A percentile compares a stretch with the other conserved stretches of the same genome.
phyloP scores from a whole-genome alignment of 2,329 filamentous ascomycete species.

The Calycina herbarum region DNA sequence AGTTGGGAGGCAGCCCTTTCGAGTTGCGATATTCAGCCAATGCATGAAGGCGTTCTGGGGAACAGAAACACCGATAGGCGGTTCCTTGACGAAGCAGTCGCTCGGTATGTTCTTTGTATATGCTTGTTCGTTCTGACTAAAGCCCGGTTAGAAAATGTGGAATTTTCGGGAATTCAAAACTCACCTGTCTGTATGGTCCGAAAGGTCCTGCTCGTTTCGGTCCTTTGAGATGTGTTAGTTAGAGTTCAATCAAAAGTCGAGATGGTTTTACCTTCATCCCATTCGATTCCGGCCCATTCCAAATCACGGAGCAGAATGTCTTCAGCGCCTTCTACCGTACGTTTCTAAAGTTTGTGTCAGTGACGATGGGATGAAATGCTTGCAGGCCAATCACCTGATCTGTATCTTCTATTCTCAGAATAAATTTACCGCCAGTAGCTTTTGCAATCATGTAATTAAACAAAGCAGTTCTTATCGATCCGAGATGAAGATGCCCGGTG shows the following conservation, averaged over 20 bases:
- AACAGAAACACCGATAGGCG: conserved; percentile 95
- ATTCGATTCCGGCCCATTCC: conserved; percentile 82
- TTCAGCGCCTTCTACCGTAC: conserved; percentile 80
- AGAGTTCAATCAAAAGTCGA: not conserved
- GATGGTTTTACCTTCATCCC: conserved; percentile 77
- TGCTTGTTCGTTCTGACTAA: conserved; percentile 75
- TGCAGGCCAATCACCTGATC: conserved; percentile 64
- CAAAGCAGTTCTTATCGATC: conserved; percentile 87
- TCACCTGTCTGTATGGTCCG: conserved; percentile 83
- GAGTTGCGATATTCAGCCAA: conserved; percentile 64
- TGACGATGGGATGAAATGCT: not conserved
- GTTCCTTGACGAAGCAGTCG: conserved; percentile 67
- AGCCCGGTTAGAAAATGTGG: conserved; percentile 19
- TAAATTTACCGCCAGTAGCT: conserved; percentile 83
- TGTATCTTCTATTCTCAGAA: conserved; percentile 92
- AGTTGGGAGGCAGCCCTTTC: conserved; percentile 58
- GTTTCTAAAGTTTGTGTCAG: conserved; percentile 56
- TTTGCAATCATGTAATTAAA: conserved; percentile 93
- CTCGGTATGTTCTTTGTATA: conserved; percentile 72
- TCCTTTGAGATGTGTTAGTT: conserved; percentile 48
- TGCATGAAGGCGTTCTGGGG: conserved; percentile 65
- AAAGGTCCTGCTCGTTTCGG: conserved; percentile 78
- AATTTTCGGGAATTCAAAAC: conserved; percentile 9
- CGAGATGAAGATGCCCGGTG: conserved; percentile 89
- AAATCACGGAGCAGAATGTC: conserved; percentile 75